phyloP scores from a whole-genome alignment of 306 rosid genomes.

The Vigna unguiculata region DNA sequence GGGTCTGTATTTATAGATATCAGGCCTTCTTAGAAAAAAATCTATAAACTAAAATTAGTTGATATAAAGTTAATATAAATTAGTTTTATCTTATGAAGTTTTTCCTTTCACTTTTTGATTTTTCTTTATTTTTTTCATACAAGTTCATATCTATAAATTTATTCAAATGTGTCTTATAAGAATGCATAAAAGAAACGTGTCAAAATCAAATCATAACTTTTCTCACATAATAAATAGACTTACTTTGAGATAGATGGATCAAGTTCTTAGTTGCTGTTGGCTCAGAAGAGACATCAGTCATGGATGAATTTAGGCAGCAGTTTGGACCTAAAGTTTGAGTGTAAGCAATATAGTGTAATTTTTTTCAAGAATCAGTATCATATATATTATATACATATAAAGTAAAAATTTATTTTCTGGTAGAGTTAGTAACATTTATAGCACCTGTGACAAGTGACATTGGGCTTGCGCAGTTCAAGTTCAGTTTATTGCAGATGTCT shows the following conservation, averaged over 20 bases:
- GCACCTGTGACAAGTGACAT: constrained; percentile 70
- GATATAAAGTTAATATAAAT: no score
- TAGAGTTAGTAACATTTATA: not conserved
- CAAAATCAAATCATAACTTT: not conserved
- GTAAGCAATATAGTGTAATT: not conserved
- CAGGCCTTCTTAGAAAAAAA: no score
- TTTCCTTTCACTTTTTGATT: no score
- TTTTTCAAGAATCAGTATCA: not conserved
- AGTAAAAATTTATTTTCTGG: constrained; percentile 9
- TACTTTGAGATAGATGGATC: constrained; percentile 86
- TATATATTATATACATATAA: not conserved
- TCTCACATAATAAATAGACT: constrained; percentile 12
- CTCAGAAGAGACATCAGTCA: constrained; percentile 58
- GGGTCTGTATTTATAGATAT: no score
- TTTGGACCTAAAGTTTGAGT: constrained; percentile 65
- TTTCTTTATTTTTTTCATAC: no score
- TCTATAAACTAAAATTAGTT: no score
- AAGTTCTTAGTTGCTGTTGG: constrained; percentile 82
- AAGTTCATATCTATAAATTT: no score
- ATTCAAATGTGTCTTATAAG: not conserved
- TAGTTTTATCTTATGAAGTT: no score
- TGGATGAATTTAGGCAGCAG: constrained; percentile 73
- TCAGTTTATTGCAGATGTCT: constrained; percentile 56
- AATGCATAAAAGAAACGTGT: not conserved
- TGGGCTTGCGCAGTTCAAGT: constrained; percentile 58